phyloP scores from a whole-genome alignment of 2,329 filamentous ascomycete genomes.

The Phaeoacremonium minimum region DNA sequence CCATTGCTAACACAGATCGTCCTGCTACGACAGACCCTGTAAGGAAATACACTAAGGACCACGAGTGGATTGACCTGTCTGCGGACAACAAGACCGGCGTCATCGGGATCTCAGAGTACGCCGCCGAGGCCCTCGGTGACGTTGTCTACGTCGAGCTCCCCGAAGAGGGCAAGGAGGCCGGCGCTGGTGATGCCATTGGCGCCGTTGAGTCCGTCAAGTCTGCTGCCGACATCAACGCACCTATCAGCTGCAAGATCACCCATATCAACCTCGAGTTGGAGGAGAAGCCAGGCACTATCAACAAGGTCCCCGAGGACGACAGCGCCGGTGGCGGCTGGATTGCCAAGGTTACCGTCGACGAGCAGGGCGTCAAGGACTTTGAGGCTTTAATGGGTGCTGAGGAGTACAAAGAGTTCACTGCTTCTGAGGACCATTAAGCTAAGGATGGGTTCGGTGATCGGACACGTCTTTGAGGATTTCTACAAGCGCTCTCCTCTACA shows the following conservation, averaged over 20 bases:
- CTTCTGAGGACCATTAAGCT: constrained; percentile 32
- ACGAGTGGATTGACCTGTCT: constrained; percentile 94
- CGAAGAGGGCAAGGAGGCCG: constrained; percentile 61
- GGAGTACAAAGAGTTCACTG: constrained; percentile 73
- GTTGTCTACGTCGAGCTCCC: constrained; percentile 98
- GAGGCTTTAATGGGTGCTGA: constrained; percentile 73
- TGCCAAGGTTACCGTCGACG: constrained; percentile 75
- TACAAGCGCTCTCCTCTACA: too few species aligned
- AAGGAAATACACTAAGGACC: constrained; percentile 92
- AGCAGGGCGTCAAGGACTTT: constrained; percentile 61
- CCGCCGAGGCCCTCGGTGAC: constrained; percentile 87
- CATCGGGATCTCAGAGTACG: constrained; percentile 85
- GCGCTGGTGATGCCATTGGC: constrained; percentile 78
- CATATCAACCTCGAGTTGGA: constrained; percentile 72
- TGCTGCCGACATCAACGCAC: constrained; percentile 94
- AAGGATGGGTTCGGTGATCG: too few species aligned
- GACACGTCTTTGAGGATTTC: too few species aligned
- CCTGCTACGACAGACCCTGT: constrained; percentile 43
- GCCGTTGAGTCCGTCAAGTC: constrained; percentile 98
- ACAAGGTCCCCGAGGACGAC: constrained; percentile 80
- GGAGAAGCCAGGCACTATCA: constrained; percentile 83
- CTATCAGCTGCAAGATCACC: constrained; percentile 72
- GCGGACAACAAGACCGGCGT: constrained; percentile 77
- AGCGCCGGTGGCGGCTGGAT: constrained; percentile 82
- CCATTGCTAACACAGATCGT: constrained; percentile 6